These are phyloP conservation scores for Podaxis sp. DNA, from an alignment of 768 basidiomycete species.

Conservation along the genomic window DNA sequence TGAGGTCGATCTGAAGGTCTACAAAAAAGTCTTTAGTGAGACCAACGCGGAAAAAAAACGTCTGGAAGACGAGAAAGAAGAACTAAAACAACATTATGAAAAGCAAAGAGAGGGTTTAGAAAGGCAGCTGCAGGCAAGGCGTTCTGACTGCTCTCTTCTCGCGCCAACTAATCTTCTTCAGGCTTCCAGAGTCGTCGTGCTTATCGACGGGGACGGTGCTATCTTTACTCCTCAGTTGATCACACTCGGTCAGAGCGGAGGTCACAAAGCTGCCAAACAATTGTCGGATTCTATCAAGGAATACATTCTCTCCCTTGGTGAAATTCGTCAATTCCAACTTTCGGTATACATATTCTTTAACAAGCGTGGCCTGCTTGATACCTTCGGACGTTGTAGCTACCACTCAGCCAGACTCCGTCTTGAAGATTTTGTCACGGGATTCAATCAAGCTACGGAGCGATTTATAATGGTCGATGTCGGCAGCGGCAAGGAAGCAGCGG, in stretches of 20 bases:
- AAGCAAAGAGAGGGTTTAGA: constrained; percentile 37
- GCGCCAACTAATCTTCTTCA: constrained; percentile 18
- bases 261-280: constrained; percentile 51
- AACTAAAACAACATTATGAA: constrained; percentile 31
- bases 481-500: constrained; percentile 68
- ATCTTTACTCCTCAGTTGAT: constrained; percentile 59
- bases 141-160: background rate
- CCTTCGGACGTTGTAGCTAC: constrained; percentile 40
- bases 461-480: constrained; percentile 74
- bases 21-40: constrained; percentile 40
- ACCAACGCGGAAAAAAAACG: constrained; percentile 31
- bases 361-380: constrained; percentile 55
- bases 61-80: constrained; percentile 25
- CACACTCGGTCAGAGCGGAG: constrained; percentile 53
- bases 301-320: constrained; percentile 32
- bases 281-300: constrained; percentile 41
- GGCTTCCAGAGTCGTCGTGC: constrained; percentile 44
- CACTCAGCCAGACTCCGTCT: constrained; percentile 39
- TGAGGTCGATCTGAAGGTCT: constrained; percentile 39
- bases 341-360: constrained; percentile 68
- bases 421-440: constrained; percentile 66
- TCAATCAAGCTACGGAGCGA: constrained; percentile 66
- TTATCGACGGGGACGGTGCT: constrained; percentile 66
- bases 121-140: constrained; percentile 39
- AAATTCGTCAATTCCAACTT: constrained; percentile 46